Conservation (phyloP, 306 rosid genomes). For the Canavalia gladiata region DNA sequence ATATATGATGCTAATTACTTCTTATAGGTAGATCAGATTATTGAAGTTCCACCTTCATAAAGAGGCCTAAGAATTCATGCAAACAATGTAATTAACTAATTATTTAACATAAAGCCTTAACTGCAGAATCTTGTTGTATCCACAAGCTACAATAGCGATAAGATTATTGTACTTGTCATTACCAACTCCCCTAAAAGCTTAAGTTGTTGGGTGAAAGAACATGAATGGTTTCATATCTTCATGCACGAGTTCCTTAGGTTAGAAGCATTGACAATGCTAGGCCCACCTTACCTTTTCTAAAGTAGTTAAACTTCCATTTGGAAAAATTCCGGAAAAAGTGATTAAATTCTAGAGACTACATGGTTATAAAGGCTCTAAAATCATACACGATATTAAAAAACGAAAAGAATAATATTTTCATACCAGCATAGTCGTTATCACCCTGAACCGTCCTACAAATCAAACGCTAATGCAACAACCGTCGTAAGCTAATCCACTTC, state of each 20-base stretch:
- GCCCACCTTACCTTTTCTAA: background rate
- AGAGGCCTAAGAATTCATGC: background rate
- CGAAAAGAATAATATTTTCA: background rate
- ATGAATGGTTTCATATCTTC: background rate
- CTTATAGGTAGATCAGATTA: constrained; percentile 8
- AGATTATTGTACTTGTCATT: background rate
- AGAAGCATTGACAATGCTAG: background rate
- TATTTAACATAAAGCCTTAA: constrained; percentile 4
- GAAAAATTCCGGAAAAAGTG: background rate
- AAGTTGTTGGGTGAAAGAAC: background rate
- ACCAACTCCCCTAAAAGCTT: constrained; percentile 1
- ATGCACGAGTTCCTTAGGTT: background rate
- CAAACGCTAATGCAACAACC: background rate
- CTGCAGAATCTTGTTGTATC: background rate
- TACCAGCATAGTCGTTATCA: constrained; percentile 1
- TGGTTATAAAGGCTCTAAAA: background rate
- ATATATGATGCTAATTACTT: background rate
- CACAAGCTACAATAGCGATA: background rate
- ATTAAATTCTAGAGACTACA: constrained; percentile 2
- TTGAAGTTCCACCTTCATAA: background rate
- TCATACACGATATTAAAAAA: background rate
- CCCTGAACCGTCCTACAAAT: background rate
- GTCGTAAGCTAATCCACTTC: background rate
- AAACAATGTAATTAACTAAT: background rate
- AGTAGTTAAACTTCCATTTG: background rate